Base-by-base conservation (phyloP, 805 yeast genomes). In the Candida xyloterini region DNA sequence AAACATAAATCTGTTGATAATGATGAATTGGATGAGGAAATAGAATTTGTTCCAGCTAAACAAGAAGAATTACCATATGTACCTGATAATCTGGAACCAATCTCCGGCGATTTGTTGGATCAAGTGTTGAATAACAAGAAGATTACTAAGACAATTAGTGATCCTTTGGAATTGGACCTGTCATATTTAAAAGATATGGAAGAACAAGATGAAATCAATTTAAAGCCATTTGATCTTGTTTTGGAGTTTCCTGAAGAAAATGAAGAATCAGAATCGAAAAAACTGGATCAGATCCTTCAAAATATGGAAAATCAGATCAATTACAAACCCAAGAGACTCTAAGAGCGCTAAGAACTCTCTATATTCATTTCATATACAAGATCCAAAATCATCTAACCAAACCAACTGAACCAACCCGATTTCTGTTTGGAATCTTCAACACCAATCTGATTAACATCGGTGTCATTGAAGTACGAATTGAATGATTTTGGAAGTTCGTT, bases 11-110 rank as follows among this genome's bases (percentile, higher is more conserved):
- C n/a, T 9, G n/a, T 4, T 23, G n/a, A 13, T 1, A 28, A 27
- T 33, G 27, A 33, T 8, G 42, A 46, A 27, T 24, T 45, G 5
- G 30, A 65, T 18, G 61, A 61, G 29, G 75, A 71, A 36, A 62
- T 78, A n/a, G 85, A 79, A 45, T 54, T 57, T 28, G 70, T 69
- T 15, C 74, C 83, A 5, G 55, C 57, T 15, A 55, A 52, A 25
- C 59, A 57, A 21, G 60, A 59, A 3, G 71, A 66, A 15, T 46
- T 68, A 16, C 67, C 70, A 2, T 68, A 72, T 43, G 54, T 63
- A 5, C 82, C 83, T 18, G 49, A 62, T 45, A 70, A 68, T 28
- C 60, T 68, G 45, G 68, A 67, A n/a, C 68, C 71, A 1, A 57
- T 40, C 64, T 66, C 52, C 14, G 60, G 56, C 10, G 52, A 48